Base-by-base conservation (phyloP, 2,329 filamentous ascomycete genomes). In the Exophiala sideris region DNA sequence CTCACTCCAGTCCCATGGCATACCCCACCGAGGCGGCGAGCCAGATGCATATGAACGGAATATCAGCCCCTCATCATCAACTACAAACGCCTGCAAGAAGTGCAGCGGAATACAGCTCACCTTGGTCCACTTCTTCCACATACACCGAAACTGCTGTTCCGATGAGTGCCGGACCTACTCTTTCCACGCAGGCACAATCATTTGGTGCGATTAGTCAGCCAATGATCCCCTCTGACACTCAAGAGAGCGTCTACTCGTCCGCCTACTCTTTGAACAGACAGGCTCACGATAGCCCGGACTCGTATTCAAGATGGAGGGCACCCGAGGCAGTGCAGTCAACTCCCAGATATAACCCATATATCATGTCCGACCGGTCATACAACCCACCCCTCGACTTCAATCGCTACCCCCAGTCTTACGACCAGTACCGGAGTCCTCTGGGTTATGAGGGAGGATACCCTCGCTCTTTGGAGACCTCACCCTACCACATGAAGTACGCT, bases 41-140 rank as follows among this genome's bases (percentile, higher is more conserved):
- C 14, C 54, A 52, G 16, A 52, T 56, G 39, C 54, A 56, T 16
- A 49, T 56, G 49, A 56, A 48, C 29, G 48, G 20, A n/a, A 38
- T 56, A 14, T 14, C 45, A 14, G 41, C 42, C 9, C n/a, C 48
- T 42, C 41, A 39, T 36, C 41, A 39, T 5, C 53, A 52, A 29
- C 32, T 56, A 10, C 54, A 56, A 32, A 56, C 54, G 1, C 54
- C 54, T 7, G 49, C 54, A 6, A 45, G 54, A 46, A 52, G 49
- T 10, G 49, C 54, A 2, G 54, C 54, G 21, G 54, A 56, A 21
- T 56, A 56, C 34, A 56, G 54, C 40, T 56, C 54, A 7, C 54
- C 54, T 11, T 56, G 54, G 54, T 56, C 54, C 6, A 44, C 54
- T 1, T 56, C 54, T 14, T 56, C 54, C 10, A 48, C 54, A 8